phyloP scores from a whole-genome alignment of 176 grass and related monocot genomes.

The Bothriochloa decipiens region DNA sequence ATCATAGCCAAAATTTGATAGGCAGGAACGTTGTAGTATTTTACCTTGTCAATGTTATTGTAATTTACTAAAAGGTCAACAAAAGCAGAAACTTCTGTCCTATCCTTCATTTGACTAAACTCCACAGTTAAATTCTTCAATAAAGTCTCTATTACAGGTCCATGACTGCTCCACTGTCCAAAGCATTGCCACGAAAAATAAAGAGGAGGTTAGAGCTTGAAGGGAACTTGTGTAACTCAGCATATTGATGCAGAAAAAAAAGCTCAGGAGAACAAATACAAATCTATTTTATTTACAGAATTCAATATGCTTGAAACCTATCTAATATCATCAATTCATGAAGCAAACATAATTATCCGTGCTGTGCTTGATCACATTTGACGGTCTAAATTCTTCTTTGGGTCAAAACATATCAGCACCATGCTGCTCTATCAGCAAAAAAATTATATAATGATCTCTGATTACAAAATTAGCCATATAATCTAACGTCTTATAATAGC shows the following conservation, averaged over 20 bases:
- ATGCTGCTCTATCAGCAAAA: constrained; percentile 11
- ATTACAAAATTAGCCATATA: background rate
- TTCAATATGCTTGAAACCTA: constrained; percentile 15
- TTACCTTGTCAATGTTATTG: constrained; percentile 99
- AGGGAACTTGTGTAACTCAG: constrained; percentile 20
- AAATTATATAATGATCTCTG: background rate
- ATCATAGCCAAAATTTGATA: constrained; percentile 30
- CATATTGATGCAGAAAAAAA: constrained; percentile 28
- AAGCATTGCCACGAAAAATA: constrained; percentile 39
- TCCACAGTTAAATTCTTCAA: constrained; percentile 73
- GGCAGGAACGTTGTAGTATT: constrained; percentile 31
- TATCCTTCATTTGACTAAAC: constrained; percentile 57
- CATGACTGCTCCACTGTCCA: constrained; percentile 86
- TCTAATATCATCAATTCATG: constrained; percentile 31
- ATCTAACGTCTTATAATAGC: background rate
- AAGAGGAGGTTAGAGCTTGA: constrained; percentile 43
- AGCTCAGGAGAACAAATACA: constrained; percentile 6
- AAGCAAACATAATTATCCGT: constrained; percentile 39
- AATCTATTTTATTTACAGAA: constrained; percentile 11
- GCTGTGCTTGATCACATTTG: constrained; percentile 3
- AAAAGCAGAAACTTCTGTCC: constrained; percentile 63
- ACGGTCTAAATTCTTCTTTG: constrained; percentile 13
- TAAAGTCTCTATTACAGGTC: constrained; percentile 89
- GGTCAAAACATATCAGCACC: constrained; percentile 7
- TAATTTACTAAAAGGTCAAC: constrained; percentile 95